phyloP scores from a whole-genome alignment of 805 yeast genomes.

The Wickerhamiella brachini region DNA sequence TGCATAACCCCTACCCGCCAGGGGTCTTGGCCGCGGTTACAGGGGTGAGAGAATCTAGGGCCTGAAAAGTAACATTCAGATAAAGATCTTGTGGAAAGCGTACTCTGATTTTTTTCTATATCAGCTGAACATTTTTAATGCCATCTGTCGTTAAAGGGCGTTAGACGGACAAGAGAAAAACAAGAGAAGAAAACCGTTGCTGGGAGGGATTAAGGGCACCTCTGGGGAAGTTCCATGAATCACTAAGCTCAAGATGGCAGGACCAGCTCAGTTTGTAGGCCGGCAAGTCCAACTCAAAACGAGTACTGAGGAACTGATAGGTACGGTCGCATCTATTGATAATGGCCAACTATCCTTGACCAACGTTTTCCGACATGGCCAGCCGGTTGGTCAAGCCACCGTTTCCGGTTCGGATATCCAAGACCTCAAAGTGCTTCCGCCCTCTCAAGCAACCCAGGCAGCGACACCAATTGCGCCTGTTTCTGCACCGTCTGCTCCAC shows the following conservation, averaged over 20 bases:
- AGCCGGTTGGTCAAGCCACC: constrained; percentile 1
- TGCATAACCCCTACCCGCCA: neutral
- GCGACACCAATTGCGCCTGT: neutral
- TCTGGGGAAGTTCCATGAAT: too few species aligned
- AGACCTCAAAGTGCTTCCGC: constrained; percentile 15
- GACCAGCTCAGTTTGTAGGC: constrained; percentile 14
- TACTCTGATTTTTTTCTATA: too few species aligned
- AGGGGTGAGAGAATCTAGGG: too few species aligned
- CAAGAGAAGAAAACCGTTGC: too few species aligned
- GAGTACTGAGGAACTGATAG: constrained; percentile 8
- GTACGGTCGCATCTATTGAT: constrained; percentile 7
- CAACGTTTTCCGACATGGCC: constrained; percentile 1
- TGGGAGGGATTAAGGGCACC: too few species aligned
- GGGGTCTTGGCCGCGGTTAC: neutral
- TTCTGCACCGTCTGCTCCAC: constrained; percentile 1
- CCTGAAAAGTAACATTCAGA: too few species aligned
- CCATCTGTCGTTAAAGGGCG: too few species aligned
- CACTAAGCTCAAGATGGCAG: neutral
- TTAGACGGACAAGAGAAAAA: too few species aligned
- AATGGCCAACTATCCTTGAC: constrained; percentile 2
- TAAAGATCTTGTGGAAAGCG: too few species aligned
- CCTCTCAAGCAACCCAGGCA: neutral
- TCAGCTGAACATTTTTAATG: too few species aligned
- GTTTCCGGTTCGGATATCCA: constrained; percentile 12
- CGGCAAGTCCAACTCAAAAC: constrained; percentile 16